Evolutionary conservation across 2,329 filamentous ascomycete genomes (phyloP).

Genomic region (Pseudogymnoascus sp.): DNA sequence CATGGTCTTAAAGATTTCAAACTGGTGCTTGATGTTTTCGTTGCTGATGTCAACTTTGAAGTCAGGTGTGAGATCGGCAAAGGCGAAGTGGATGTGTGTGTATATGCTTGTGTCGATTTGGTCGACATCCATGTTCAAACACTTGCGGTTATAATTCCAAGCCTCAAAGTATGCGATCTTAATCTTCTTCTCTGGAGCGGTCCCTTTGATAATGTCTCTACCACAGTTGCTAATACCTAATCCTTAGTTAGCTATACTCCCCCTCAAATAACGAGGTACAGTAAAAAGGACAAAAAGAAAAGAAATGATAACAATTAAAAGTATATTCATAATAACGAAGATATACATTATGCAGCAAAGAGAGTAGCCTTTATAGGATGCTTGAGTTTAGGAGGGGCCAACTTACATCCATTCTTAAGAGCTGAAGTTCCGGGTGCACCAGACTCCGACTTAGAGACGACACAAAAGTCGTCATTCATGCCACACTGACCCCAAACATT

Average conservation of each 20-base stretch:
- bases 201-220: conserved; percentile 25
- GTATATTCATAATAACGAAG: no score
- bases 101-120: conserved; percentile 21
- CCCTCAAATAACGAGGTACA: no score
- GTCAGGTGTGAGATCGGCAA: conserved; percentile 29
- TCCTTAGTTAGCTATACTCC: no score
- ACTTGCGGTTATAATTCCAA: conserved; percentile 25
- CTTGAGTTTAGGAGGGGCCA: no score
- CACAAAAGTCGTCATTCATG: conserved; percentile 31
- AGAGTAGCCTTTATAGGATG: no score
- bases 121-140: conserved; percentile 24
- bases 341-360: no score
- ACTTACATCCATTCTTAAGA: conserved; percentile 31
- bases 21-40: conserved; percentile 24
- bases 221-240: conserved; percentile 32
- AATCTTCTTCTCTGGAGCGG: conserved; percentile 18
- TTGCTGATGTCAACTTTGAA: conserved; percentile 26
- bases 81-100: conserved; percentile 31
- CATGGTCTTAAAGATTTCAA: conserved; percentile 28
- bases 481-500: conserved; percentile 30
- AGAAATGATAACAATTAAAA: no score
- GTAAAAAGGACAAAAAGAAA: no score
- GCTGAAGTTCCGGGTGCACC: conserved; percentile 31
- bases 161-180: conserved; percentile 31
- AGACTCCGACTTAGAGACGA: conserved; percentile 20